Evolutionary conservation across 2,329 filamentous ascomycete genomes (phyloP).

Genomic region (Huntiella savannae): DNA sequence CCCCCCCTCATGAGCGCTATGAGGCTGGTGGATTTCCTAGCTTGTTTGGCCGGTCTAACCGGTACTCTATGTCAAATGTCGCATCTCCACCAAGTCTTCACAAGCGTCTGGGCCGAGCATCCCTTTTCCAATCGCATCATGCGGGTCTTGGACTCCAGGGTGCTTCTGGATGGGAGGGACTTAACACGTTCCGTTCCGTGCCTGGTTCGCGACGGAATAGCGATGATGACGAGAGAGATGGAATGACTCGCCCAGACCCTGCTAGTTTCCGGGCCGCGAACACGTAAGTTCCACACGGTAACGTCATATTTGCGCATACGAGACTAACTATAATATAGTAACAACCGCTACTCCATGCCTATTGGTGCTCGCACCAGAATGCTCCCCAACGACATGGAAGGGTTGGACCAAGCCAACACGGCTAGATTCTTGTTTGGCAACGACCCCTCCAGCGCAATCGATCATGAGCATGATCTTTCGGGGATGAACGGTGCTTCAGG

Average conservation of each 20-base stretch:
- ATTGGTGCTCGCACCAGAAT: slow-evolving; percentile 48
- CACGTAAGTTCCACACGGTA: slow-evolving; percentile 44
- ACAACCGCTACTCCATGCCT: slow-evolving; percentile 88
- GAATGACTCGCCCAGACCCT: slow-evolving; percentile 48
- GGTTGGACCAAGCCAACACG: slow-evolving; percentile 67
- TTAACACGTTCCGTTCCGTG: slow-evolving; percentile 64
- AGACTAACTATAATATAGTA: not conserved
- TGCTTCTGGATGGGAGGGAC: slow-evolving; percentile 37
- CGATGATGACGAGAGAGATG: slow-evolving; percentile 73
- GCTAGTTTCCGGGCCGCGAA: slow-evolving; percentile 55
- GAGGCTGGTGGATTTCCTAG: slow-evolving; percentile 50
- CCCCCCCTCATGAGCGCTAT: slow-evolving; percentile 81
- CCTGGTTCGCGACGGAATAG: slow-evolving; percentile 78
- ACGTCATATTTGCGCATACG: not conserved
- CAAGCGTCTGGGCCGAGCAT: slow-evolving; percentile 44
- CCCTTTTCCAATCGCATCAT: slow-evolving; percentile 51
- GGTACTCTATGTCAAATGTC: slow-evolving; percentile 77
- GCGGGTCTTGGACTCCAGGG: slow-evolving; percentile 36
- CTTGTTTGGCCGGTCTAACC: slow-evolving; percentile 65
- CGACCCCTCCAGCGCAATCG: slow-evolving; percentile 23
- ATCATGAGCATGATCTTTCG: slow-evolving; percentile 5
- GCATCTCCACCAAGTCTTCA: slow-evolving; percentile 61
- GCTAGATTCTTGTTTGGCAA: slow-evolving; percentile 73
- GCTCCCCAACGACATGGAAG: slow-evolving; percentile 37
- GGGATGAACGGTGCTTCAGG: not conserved